Percentiles rank a stretch among this genome's conserved stretches.
phyloP scores from a whole-genome alignment of 139 green algal genomes.

The Raphidocelis subcapitata region DNA sequence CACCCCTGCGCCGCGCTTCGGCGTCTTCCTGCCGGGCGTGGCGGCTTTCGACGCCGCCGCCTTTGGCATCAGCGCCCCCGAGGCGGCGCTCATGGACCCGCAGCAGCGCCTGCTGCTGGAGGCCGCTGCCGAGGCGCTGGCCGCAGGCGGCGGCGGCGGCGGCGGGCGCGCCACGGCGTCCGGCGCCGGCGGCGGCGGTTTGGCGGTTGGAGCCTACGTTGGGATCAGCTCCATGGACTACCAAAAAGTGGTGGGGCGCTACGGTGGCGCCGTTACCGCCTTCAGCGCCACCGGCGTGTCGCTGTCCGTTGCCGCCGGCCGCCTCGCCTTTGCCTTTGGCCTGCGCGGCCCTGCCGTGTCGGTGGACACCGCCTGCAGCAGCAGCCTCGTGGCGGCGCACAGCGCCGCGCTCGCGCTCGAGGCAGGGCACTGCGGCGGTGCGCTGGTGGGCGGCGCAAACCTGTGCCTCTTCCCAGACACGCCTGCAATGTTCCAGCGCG shows the following conservation, averaged over 20 bases:
- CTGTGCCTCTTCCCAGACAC: conserved; percentile 62
- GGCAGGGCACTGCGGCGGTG: conserved; percentile 30
- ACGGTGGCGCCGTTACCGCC: conserved; percentile 11
- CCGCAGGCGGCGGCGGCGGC: background rate
- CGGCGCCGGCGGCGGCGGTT: background rate
- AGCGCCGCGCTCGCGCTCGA: conserved; percentile 36
- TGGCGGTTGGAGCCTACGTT: conserved; percentile 43
- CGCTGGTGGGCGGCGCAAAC: conserved; percentile 72
- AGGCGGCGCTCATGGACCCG: conserved; percentile 76
- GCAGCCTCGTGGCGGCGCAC: conserved; percentile 67
- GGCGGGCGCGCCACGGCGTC: background rate
- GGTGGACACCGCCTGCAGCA: conserved; percentile 83
- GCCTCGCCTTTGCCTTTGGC: conserved; percentile 76
- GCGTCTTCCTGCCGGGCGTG: conserved; percentile 51
- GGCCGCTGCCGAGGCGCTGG: conserved; percentile 19
- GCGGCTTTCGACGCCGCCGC: conserved; percentile 69
- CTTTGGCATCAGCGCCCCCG: conserved; percentile 53
- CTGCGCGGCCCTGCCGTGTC: conserved; percentile 71
- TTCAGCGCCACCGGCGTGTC: conserved; percentile 61
- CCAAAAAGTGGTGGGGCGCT: conserved; percentile 41
- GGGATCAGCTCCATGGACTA: conserved; percentile 63
- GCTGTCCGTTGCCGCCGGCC: conserved; percentile 68
- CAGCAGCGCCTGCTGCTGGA: conserved; percentile 86
- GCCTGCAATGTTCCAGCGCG: conserved; percentile 28
- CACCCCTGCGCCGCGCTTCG: conserved; percentile 56